Evolutionary conservation across 306 rosid species (phyloP), one percentile per base, ranked within the genome.

Genomic region (Luffa aegyptiaca): DNA sequence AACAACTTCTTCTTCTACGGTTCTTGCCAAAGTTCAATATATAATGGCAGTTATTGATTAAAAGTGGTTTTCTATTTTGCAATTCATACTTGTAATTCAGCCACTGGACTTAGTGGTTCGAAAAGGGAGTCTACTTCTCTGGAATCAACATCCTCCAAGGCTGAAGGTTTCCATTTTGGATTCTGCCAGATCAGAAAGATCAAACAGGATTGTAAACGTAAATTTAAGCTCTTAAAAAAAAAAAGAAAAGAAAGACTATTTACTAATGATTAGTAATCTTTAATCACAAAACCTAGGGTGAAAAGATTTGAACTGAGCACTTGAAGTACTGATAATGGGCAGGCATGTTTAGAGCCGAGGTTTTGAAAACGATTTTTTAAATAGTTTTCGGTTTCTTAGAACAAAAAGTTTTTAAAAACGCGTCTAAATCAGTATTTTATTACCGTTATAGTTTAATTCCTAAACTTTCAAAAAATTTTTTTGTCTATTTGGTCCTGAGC

Each of bases 161-260:
- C 84, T 45, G 93, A 55, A 18, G 98, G 99, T 81, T 91, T 79
- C 99, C 99, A 96, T 75, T 86, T 87, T 0, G 97, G 99, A 80
- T 90, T 93, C 99, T 96, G 96, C 88, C 75, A 20, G 45, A 39
- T 63, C 58, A 39, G 12, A 61, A 61, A 31, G 3, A 31, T 51
- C 61, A 33, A 51, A 52, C 7, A 17, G 2, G 2, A 48, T 48
- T 66, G 33, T 41, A 3, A 71, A 11, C 21, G 51, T 12, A n/a
- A 71, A 45, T 45, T n/a, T 69, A 41, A 69, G n/a, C 55, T 69
- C 36, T 26, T 26, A 26, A 26, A 26, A 26, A 26, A 53, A 53
- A 8, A 2, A 10, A 26, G 1, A 26, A 53, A 53, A 8, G 0
- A 10, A 12, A 48, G 10, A 10, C 1, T 48, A 48, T 48, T 10